These are phyloP conservation scores for Metrosideros polymorpha DNA, from an alignment of 441 rosid genomes.

Conservation along the genomic window DNA sequence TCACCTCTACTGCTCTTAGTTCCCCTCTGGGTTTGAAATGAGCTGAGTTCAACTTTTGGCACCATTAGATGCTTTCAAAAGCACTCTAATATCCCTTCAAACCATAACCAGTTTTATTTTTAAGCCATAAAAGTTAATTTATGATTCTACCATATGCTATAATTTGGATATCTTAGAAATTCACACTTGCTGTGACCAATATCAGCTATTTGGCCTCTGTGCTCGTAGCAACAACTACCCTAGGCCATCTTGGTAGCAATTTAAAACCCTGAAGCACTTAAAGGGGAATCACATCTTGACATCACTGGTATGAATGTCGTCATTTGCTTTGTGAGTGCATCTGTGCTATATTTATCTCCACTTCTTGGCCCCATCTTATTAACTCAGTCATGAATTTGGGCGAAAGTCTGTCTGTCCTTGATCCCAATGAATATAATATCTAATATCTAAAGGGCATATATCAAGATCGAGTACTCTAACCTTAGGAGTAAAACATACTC, in stretches of 20 bases:
- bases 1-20: background rate
- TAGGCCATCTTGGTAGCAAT: background rate
- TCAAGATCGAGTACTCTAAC: background rate
- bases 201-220: background rate
- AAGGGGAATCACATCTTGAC: background rate
- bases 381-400: background rate
- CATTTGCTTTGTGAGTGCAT: background rate
- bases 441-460: background rate
- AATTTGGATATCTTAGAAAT: background rate
- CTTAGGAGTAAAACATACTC: background rate
- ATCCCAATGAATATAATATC: background rate
- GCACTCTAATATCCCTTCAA: background rate
- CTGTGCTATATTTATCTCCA: background rate
- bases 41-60: background rate
- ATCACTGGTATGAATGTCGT: background rate
- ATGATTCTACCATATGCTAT: background rate
- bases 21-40: background rate
- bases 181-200: background rate
- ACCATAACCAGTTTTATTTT: background rate
- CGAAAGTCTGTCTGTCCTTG: background rate
- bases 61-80: background rate
- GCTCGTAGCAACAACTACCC: background rate
- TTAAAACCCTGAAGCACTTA: background rate
- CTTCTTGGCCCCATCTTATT: background rate
- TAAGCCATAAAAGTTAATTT: background rate